Evolutionary conservation across 2,329 filamentous ascomycete genomes (phyloP).

Genomic region (Ophiostoma ulmi): DNA sequence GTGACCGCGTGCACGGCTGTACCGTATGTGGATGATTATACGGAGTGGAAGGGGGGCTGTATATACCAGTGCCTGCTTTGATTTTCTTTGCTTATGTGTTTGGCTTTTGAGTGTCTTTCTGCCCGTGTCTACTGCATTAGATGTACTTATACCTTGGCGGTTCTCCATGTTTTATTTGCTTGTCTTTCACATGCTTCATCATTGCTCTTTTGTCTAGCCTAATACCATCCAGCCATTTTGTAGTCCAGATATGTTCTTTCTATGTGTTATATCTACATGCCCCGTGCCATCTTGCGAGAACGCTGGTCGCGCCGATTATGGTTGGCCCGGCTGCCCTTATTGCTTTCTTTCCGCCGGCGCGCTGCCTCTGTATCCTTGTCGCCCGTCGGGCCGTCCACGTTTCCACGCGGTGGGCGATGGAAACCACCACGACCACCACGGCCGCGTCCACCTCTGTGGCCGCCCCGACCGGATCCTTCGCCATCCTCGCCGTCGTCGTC

Average conservation of each 20-base stretch:
- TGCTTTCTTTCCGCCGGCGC: slow-evolving; percentile 72
- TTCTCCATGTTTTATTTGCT: neutral
- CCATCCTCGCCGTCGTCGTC: slow-evolving; percentile 8
- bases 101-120: neutral
- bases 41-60: neutral
- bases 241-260: neutral
- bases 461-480: slow-evolving; percentile 35
- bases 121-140: neutral
- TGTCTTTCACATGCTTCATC: neutral
- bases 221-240: slow-evolving; percentile 3
- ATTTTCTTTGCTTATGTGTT: neutral
- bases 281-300: slow-evolving; percentile 60
- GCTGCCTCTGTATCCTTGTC: slow-evolving; percentile 69
- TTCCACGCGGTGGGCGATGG: slow-evolving; percentile 47
- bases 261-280: slow-evolving; percentile 35
- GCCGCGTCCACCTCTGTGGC: slow-evolving; percentile 39
- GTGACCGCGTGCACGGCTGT: slow-evolving; percentile 65
- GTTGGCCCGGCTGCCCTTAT: slow-evolving; percentile 76
- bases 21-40: slow-evolving; percentile 45
- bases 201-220: neutral
- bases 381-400: slow-evolving; percentile 58
- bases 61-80: neutral
- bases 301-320: slow-evolving; percentile 74
- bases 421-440: slow-evolving; percentile 46
- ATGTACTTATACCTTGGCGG: slow-evolving; percentile 15